A percentile compares a stretch with the other conserved stretches of the same genome.
These are phyloP conservation scores for Trifolium subterraneum DNA, from an alignment of 306 rosid genomes.

Conservation along the genomic window DNA sequence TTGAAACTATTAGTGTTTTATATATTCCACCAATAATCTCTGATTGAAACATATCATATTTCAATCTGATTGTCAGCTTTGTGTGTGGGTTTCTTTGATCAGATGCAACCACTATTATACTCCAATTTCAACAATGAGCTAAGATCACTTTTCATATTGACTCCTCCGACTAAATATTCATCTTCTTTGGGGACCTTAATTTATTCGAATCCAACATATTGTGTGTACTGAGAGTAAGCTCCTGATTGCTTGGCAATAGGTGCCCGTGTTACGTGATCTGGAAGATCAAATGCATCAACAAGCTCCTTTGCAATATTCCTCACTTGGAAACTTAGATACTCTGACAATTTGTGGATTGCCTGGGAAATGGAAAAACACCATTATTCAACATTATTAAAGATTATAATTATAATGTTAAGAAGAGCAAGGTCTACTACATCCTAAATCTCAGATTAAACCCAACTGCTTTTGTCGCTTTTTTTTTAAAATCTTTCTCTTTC, in stretches of 20 bases:
- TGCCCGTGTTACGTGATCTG: constrained; percentile 79
- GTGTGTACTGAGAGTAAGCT: constrained; percentile 88
- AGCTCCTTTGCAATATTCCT: constrained; percentile 85
- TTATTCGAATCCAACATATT: constrained; percentile 68
- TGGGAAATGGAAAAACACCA: constrained; percentile 42
- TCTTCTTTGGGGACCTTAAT: neutral
- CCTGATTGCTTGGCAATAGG: constrained; percentile 86
- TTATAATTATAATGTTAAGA: neutral
- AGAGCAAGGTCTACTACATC: constrained; percentile 24
- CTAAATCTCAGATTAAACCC: neutral
- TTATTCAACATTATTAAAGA: constrained; percentile 13
- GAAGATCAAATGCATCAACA: constrained; percentile 84
- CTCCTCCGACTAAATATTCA: constrained; percentile 10
- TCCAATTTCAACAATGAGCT: constrained; percentile 26
- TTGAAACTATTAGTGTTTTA: neutral
- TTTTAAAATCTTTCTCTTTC: too few species aligned
- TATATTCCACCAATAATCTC: constrained; percentile 20
- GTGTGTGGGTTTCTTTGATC: neutral
- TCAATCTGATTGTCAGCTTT: neutral
- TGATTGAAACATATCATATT: neutral
- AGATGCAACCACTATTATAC: constrained; percentile 8
- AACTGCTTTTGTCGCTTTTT: too few species aligned
- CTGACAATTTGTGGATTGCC: constrained; percentile 93
- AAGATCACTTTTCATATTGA: neutral
- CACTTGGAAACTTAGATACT: constrained; percentile 89